Percentiles rank a stretch among this genome's conserved stretches.
Evolutionary conservation across 331 rosid species (phyloP).

Genomic region (Acacia concinna): DNA sequence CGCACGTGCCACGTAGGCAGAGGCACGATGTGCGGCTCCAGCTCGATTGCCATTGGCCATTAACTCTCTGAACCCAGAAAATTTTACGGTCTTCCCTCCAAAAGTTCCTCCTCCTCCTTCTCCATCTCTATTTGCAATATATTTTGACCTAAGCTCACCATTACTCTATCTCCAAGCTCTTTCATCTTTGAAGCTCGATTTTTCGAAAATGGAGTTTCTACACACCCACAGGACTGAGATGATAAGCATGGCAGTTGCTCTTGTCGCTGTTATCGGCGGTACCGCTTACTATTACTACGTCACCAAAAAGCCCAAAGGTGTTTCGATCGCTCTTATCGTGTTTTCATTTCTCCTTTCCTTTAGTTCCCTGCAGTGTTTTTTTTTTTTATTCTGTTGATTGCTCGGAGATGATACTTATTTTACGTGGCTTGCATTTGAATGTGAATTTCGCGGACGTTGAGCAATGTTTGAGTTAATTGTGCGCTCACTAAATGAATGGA

Average conservation of each 20-base stretch:
- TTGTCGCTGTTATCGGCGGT: conserved; percentile 41
- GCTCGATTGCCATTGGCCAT: neutral
- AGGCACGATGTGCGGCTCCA: neutral
- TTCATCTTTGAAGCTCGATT: neutral
- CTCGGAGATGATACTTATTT: neutral
- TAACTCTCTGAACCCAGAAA: neutral
- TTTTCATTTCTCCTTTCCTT: neutral
- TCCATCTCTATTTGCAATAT: neutral
- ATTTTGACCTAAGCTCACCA: neutral
- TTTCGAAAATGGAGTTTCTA: conserved; percentile 30
- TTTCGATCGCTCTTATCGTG: neutral
- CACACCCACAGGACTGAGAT: conserved; percentile 36
- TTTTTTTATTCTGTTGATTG: neutral
- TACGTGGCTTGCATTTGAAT: neutral
- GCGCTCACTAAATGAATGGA: neutral
- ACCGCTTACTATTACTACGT: conserved; percentile 48
- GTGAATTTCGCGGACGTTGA: neutral
- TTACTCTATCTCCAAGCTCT: neutral
- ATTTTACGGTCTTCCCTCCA: neutral
- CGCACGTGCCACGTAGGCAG: neutral
- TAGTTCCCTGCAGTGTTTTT: neutral
- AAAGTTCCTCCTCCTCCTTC: neutral
- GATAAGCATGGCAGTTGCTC: conserved; percentile 45
- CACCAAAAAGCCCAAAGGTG: conserved; percentile 46
- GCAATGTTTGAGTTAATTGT: neutral